phyloP scores from a whole-genome alignment of 345 rosid genomes.

The Eucalyptus albens region DNA sequence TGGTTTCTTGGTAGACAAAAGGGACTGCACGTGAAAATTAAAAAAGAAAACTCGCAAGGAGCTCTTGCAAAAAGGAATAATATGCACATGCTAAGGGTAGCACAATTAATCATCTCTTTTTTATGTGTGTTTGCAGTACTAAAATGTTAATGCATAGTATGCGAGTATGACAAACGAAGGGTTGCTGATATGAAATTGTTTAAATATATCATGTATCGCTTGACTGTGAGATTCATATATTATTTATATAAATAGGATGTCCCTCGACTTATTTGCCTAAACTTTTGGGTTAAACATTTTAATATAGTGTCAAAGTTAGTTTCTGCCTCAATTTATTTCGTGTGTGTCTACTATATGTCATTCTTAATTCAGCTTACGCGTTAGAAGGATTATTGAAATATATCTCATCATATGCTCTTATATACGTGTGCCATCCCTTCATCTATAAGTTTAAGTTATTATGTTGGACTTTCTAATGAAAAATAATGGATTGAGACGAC shows the following conservation, averaged over 20 bases:
- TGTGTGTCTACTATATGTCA: background rate
- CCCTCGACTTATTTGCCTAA: background rate
- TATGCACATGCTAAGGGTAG: background rate
- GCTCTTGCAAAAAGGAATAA: background rate
- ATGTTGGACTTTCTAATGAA: background rate
- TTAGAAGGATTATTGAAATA: background rate
- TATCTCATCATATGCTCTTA: background rate
- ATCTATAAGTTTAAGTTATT: background rate
- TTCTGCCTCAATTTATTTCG: background rate
- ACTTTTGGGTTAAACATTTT: background rate
- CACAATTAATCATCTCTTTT: background rate
- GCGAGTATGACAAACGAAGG: background rate
- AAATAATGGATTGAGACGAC: background rate
- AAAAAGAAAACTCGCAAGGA: background rate
- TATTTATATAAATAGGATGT: background rate
- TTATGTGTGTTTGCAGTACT: background rate
- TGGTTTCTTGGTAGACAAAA: background rate
- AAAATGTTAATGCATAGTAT: background rate
- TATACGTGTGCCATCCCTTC: accelerated
- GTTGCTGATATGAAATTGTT: background rate
- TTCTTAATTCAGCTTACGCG: background rate
- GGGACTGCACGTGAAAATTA: background rate
- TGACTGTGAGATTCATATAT: background rate
- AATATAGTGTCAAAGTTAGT: background rate
- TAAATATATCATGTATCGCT: background rate